These are phyloP conservation scores for Exophiala phaeomuriformis DNA, from an alignment of 2,329 filamentous ascomycete species.

Conservation along the genomic window DNA sequence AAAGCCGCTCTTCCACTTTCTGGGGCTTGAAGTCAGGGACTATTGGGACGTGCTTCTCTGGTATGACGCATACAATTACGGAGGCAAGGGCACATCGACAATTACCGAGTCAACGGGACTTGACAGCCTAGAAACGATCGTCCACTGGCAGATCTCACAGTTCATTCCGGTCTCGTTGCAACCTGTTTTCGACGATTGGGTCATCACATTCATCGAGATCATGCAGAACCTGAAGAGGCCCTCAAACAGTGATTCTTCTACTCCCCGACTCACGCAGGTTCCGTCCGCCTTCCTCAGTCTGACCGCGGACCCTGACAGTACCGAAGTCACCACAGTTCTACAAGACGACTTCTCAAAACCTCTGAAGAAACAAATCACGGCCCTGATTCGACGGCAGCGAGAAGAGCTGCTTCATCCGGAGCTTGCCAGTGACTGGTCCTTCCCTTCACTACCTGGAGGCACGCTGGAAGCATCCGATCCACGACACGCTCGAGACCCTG, in stretches of 20 bases:
- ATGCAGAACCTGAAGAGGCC: constrained; percentile 84
- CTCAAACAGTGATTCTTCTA: constrained; percentile 51
- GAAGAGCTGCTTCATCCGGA: constrained; percentile 85
- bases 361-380: constrained; percentile 77
- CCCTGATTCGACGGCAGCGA: constrained; percentile 76
- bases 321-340: constrained; percentile 57
- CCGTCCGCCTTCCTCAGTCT: constrained; percentile 45
- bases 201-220: constrained; percentile 87
- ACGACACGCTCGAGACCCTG: constrained; percentile 56
- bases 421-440: constrained; percentile 76
- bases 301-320: constrained; percentile 52
- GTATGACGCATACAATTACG: constrained; percentile 99
- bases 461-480: constrained; percentile 30
- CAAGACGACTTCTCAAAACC: constrained; percentile 81
- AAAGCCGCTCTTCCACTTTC: constrained; percentile 92
- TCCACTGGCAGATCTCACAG: constrained; percentile 96
- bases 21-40: constrained; percentile 94
- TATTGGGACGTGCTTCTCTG: constrained; percentile 99
- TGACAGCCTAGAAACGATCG: constrained; percentile 79
- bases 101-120: constrained; percentile 64
- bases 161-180: constrained; percentile 78
- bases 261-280: constrained; percentile 53
- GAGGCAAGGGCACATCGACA: constrained; percentile 81
- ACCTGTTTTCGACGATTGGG: constrained; percentile 80
- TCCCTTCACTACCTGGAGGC: constrained; percentile 57